phyloP scores from a whole-genome alignment of 2,329 filamentous ascomycete species.

The Talaromyces sp. region DNA sequence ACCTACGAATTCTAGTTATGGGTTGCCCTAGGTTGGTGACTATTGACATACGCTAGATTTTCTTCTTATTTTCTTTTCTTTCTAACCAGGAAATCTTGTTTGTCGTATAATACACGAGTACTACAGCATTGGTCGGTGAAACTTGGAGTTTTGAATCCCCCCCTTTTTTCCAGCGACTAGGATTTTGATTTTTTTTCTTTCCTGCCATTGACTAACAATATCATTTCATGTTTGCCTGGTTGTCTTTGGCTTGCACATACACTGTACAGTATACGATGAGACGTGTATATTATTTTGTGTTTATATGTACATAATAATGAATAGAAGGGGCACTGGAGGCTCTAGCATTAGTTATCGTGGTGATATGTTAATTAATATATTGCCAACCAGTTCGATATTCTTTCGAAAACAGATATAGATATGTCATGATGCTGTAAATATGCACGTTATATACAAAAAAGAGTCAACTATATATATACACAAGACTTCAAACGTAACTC shows the following conservation, averaged over 20 bases:
- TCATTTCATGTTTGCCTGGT: neutral
- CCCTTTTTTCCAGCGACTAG: neutral
- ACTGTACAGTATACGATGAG: conserved; percentile 14
- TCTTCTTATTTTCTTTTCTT: neutral
- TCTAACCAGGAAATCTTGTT: neutral
- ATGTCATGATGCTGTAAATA: neutral
- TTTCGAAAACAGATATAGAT: neutral
- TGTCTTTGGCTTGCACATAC: neutral
- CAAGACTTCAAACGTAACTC: neutral
- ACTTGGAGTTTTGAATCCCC: neutral
- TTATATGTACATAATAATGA: conserved; percentile 11
- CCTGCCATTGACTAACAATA: neutral
- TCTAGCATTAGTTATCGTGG: neutral
- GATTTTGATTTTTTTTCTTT: neutral
- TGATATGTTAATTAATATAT: no score
- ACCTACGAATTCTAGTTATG: neutral
- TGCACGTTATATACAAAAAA: neutral
- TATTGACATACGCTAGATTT: no score
- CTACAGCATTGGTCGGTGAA: neutral
- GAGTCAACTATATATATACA: neutral
- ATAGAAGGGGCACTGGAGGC: neutral
- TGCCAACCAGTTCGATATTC: neutral
- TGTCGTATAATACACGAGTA: neutral
- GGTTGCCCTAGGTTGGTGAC: no score
- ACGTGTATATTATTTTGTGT: conserved; percentile 9